phyloP scores from a whole-genome alignment of 2,329 filamentous ascomycete genomes.

The Xylaria sp. region DNA sequence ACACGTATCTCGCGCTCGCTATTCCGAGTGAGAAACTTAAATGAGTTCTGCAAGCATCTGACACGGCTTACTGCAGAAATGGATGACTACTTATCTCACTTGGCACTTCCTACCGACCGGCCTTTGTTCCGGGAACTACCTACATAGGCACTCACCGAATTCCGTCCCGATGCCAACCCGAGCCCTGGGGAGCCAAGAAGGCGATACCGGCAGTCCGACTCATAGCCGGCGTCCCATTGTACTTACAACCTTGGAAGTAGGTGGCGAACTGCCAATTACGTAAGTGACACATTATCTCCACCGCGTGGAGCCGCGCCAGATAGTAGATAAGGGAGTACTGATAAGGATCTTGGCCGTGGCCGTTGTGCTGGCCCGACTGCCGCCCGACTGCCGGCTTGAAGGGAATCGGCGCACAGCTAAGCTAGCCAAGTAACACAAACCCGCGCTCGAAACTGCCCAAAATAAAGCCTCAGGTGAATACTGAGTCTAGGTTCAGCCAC shows the following conservation, averaged over 20 bases:
- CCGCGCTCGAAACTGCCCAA: no score
- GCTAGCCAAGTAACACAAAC: no score
- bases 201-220: not conserved
- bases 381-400: slow-evolving; percentile 3
- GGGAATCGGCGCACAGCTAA: not conserved
- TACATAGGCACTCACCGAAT: not conserved
- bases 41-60: no score
- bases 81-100: no score
- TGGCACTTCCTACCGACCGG: not conserved
- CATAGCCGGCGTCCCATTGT: not conserved
- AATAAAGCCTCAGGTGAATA: not conserved
- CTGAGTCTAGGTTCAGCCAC: no score
- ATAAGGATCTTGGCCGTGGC: no score
- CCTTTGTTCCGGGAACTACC: not conserved
- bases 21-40: no score
- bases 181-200: not conserved
- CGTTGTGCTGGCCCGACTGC: not conserved
- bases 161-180: slow-evolving; percentile 7
- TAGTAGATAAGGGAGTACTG: no score
- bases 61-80: no score
- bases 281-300: slow-evolving; percentile 10
- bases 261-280: slow-evolving; percentile 2
- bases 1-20: no score
- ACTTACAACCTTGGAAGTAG: no score
- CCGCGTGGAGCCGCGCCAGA: no score